A percentile compares a stretch with the other conserved stretches of the same genome.
Evolutionary conservation across 148 eudicot species (phyloP).

Genomic region (Pharnaceum exiguum): DNA sequence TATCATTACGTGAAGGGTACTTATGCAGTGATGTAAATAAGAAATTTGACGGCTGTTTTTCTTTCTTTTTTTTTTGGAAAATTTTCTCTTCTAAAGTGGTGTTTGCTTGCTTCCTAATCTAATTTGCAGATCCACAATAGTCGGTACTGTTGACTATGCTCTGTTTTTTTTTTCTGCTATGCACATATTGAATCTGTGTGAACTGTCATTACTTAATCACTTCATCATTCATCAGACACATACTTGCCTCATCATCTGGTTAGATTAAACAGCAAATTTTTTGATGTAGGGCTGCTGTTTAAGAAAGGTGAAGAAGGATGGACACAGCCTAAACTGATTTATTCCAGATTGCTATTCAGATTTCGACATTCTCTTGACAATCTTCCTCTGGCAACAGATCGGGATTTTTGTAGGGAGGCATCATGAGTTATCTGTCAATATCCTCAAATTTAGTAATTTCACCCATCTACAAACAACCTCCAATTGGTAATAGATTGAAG

Average conservation of each 20-base stretch:
- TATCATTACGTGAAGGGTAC: no score
- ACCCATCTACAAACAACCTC: slow-evolving; percentile 21
- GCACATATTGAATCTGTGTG: no score
- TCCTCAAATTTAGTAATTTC: slow-evolving; percentile 25
- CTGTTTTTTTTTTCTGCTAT: no score
- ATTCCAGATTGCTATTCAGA: background rate
- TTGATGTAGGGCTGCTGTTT: slow-evolving; percentile 15
- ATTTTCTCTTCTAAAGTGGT: no score
- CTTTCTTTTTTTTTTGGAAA: no score
- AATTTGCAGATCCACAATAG: no score
- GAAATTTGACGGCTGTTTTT: no score
- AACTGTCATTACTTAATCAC: no score
- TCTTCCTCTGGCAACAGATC: background rate
- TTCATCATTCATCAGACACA: no score
- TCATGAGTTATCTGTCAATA: slow-evolving; percentile 38
- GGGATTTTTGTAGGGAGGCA: background rate
- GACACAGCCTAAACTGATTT: background rate
- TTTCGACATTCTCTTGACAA: background rate
- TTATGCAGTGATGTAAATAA: no score
- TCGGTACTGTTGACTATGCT: no score
- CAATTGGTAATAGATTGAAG: slow-evolving; percentile 11
- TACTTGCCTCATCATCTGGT: background rate
- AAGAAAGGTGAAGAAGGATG: background rate
- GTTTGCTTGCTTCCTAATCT: no score
- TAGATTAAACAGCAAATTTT: background rate